Percentiles rank a stretch among this genome's conserved stretches.
Conservation (phyloP, 2,329 filamentous ascomycete species). For the Neofusicoccum umdonicola region DNA sequence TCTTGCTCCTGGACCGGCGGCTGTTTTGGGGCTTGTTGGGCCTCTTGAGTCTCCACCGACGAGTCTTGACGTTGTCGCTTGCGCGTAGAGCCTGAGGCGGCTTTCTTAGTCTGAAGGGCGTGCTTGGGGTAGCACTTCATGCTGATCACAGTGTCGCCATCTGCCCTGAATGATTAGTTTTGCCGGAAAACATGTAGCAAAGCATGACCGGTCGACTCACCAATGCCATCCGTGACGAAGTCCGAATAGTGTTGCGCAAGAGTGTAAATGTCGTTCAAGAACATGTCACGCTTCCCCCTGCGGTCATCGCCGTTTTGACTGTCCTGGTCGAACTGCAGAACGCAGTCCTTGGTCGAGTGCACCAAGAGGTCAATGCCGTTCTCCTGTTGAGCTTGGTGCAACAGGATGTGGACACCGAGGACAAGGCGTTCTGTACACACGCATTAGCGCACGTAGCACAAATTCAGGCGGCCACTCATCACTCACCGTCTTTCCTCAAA, state of each 20-base stretch:
- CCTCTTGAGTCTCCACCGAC: not conserved
- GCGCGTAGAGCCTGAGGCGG: not conserved
- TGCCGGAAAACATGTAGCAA: not conserved
- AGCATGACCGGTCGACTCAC: not conserved
- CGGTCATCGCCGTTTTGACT: conserved; percentile 5
- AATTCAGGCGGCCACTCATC: not conserved
- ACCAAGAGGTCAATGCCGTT: conserved; percentile 10
- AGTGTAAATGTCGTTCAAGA: conserved; percentile 13
- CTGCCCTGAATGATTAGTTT: not conserved
- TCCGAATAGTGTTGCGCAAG: conserved; percentile 16
- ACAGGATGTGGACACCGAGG: conserved; percentile 18
- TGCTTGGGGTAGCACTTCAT: conserved; percentile 17
- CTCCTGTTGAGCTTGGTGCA: conserved; percentile 7
- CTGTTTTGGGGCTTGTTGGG: not conserved
- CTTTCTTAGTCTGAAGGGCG: conserved; percentile 12
- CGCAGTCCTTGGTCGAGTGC: conserved; percentile 18
- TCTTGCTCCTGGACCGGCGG: not conserved
- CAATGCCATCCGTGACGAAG: conserved; percentile 8
- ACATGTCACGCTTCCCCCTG: conserved; percentile 9
- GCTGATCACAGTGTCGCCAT: conserved; percentile 1
- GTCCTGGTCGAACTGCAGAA: conserved; percentile 16
- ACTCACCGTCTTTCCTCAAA: conserved; percentile 61
- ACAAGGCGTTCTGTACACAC: conserved; percentile 10
- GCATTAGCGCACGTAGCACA: not conserved
- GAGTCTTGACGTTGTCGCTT: conserved; percentile 15